A percentile compares a stretch with the other conserved stretches of the same genome.
Conservation (phyloP, 345 rosid genomes). For the Eucalyptus viminalis region DNA sequence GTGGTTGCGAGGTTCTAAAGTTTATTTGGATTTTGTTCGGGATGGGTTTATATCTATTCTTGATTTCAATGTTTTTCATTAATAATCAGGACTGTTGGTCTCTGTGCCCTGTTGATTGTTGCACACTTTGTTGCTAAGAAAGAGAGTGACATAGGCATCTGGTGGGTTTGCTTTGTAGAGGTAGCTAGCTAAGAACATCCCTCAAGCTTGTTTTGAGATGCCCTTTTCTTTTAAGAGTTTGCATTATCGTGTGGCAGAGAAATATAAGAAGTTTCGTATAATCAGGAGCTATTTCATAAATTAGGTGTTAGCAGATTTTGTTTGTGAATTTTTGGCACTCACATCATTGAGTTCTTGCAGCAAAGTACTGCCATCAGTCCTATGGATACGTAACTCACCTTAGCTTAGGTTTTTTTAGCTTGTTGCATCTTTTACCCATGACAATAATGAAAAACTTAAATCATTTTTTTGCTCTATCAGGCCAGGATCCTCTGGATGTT, state of each 20-base stretch:
- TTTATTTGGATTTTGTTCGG: not conserved
- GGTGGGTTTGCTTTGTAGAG: not conserved
- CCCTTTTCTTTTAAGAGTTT: not conserved
- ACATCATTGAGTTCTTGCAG: not conserved
- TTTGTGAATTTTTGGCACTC: not conserved
- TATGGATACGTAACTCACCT: not conserved
- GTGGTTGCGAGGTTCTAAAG: not conserved
- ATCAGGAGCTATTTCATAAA: not conserved
- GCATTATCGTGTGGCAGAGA: not conserved
- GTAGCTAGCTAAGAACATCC: not conserved
- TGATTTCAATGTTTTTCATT: not conserved
- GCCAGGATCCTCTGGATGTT: constrained; percentile 18
- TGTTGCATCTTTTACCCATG: not conserved
- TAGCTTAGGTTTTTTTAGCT: not conserved
- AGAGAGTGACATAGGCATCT: not conserved
- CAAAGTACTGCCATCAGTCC: not conserved
- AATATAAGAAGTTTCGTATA: not conserved
- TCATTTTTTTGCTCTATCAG: constrained; percentile 4
- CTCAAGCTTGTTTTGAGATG: not conserved
- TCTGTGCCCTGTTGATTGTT: not conserved
- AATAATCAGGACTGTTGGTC: not conserved
- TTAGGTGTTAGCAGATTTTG: not conserved
- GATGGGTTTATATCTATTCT: not conserved
- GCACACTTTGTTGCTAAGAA: not conserved
- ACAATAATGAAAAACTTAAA: not conserved